These are phyloP conservation scores for Nakaseomyces kungkrabaensis DNA, from an alignment of 1,139 yeast species.

Conservation along the genomic window DNA sequence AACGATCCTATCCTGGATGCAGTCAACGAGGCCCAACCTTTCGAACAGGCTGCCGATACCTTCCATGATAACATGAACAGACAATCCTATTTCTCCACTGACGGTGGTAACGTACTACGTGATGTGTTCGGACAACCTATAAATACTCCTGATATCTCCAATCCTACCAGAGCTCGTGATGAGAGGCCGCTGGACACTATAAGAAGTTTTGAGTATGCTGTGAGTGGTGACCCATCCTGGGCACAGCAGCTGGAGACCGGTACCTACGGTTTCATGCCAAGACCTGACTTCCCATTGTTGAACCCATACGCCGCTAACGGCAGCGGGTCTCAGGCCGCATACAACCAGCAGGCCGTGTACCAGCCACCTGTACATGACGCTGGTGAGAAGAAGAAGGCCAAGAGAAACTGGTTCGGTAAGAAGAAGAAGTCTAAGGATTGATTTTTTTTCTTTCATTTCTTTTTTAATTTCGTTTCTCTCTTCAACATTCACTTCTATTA, in stretches of 20 bases:
- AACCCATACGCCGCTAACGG: slow-evolving; percentile 49
- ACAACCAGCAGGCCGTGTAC: slow-evolving; percentile 51
- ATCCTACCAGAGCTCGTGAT: slow-evolving; percentile 85
- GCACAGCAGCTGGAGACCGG: slow-evolving; percentile 73
- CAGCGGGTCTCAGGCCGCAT: slow-evolving; percentile 27
- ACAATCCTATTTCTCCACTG: slow-evolving; percentile 21
- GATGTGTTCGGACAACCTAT: slow-evolving; percentile 84
- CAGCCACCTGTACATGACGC: slow-evolving; percentile 43
- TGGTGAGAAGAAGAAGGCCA: slow-evolving; percentile 42
- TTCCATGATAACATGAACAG: slow-evolving; percentile 26
- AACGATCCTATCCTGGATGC: slow-evolving; percentile 88
- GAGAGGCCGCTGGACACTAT: slow-evolving; percentile 97
- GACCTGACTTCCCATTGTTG: slow-evolving; percentile 42
- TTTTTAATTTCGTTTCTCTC: not conserved
- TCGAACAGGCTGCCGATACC: slow-evolving; percentile 56
- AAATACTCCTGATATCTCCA: slow-evolving; percentile 68
- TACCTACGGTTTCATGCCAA: slow-evolving; percentile 68
- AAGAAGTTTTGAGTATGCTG: slow-evolving; percentile 82
- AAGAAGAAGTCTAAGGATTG: slow-evolving; percentile 35
- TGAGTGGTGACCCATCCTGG: slow-evolving; percentile 74
- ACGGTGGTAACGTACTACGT: slow-evolving; percentile 33
- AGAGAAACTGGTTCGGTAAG: slow-evolving; percentile 64
- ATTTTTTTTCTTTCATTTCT: not conserved
- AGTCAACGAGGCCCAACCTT: slow-evolving; percentile 92
- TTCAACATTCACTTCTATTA: not conserved